Base-by-base conservation (phyloP, 805 yeast species). In the Pichia insulana region DNA sequence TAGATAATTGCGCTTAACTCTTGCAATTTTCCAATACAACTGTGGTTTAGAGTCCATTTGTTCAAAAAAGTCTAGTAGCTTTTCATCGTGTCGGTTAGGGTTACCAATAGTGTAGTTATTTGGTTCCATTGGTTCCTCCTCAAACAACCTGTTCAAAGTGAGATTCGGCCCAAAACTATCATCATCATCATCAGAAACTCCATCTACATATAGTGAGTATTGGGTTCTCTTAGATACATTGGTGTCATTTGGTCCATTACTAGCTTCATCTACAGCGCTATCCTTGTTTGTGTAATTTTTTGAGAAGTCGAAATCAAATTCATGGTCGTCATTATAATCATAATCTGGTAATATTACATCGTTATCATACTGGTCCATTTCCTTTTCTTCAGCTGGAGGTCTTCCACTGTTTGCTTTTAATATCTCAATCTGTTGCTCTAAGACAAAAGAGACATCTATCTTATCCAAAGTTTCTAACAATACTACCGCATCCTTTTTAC, bases 1-100 rank as follows among this genome's bases (percentile, higher is more conserved):
- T 8, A 28, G 2, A 7, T 13, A 5, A 5, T 9, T 4, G 27
- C 26, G 45, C 26, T 43, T 48, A n/a, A 43, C n/a, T 19, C 47
- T 34, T n/a, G 43, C 25, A 35, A 90, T 82, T 61, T 83, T 83
- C 97, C 97, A 90, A 62, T 86, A 94, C 50, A 85, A 90, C 16
- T 22, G 9, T 12, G 90, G 83, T 8, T 97, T 97, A 25, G 94
- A 74, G 96, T 97, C 89, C 57, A 78, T 83, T 27, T 69, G 78
- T 57, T 88, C 96, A 60, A 87, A 87, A 57, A 86, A 83, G 2
- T 88, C 82, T 74, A 75, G 68, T 37, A 73, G 59, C 45, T 72
- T 74, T 26, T 62, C 56, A 46, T 73, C 77, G 68, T 60, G 20
- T 69, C 65, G 5, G 12, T 35, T 32, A 5, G 35, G 13, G 13